Evolutionary conservation across 148 eudicot species (phyloP).

Genomic region (Heliamphora exappendiculata): DNA sequence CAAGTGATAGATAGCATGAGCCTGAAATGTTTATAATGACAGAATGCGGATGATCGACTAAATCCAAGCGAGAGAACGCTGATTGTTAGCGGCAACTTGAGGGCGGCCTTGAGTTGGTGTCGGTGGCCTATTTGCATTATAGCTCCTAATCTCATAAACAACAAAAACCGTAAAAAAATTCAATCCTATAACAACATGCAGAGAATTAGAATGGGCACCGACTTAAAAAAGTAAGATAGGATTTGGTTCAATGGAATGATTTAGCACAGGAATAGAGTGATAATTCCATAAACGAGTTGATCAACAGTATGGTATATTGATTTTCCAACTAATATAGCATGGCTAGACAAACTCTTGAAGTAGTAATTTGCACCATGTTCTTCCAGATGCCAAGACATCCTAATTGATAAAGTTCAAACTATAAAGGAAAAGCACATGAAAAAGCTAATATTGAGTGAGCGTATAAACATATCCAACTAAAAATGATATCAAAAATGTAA

Average conservation of each 20-base stretch:
- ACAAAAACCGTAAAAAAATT: neutral
- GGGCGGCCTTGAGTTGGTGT: slow-evolving; percentile 99
- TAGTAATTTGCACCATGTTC: too few relatives aligned
- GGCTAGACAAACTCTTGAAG: too few relatives aligned
- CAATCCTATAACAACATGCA: neutral
- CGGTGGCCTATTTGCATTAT: slow-evolving; percentile 90
- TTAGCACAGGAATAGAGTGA: neutral
- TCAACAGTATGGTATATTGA: too few relatives aligned
- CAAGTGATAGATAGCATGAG: slow-evolving; percentile 36
- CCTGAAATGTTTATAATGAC: slow-evolving; percentile 17
- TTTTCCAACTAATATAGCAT: too few relatives aligned
- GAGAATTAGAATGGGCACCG: neutral
- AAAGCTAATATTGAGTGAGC: too few relatives aligned
- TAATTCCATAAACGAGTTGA: too few relatives aligned
- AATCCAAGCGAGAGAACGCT: slow-evolving; percentile 93
- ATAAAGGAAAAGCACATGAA: too few relatives aligned
- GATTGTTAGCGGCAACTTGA: slow-evolving; percentile 72
- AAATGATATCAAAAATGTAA: too few relatives aligned
- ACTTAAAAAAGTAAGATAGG: too few relatives aligned
- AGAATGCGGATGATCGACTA: slow-evolving; percentile 20
- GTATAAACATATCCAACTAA: too few relatives aligned
- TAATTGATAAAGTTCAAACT: too few relatives aligned
- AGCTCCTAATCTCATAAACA: slow-evolving; percentile 48
- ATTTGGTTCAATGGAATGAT: neutral
- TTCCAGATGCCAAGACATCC: too few relatives aligned